Base-by-base conservation (phyloP, 768 basidiomycete genomes). In the Amanita molliuscula region DNA sequence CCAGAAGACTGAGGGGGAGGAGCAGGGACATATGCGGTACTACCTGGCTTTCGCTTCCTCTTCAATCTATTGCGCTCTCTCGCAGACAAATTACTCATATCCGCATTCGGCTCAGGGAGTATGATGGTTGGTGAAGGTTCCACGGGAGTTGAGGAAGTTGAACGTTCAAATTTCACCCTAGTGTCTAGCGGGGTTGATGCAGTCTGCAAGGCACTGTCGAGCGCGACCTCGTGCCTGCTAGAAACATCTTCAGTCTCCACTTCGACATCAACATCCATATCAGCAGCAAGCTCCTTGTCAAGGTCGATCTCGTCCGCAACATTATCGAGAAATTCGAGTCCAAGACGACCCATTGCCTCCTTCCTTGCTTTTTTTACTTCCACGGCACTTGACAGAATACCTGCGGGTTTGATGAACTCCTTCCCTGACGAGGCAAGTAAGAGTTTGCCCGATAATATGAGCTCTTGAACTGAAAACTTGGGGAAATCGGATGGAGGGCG, bases 11-110 rank as follows among this genome's bases (percentile, higher is more conserved):
- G 78, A 21, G 81, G 73, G 1, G 85, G 83, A 3, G 81, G 82
- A 1, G 84, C 78, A 10, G 82, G 75, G 13, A 92, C 89, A 57
- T 90, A 90, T 1, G 86, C 88, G 28, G 82, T 70, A 59, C 85
- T 88, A 3, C 90, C 93, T 3, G 77, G 75, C 59, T 94, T 96
- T 50, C 94, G 85, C 62, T 98, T 98, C 25, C 96, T 78, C 65
- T 99, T 99, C 28, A 98, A 70, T 42, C 94, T 79, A 62, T 96
- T 96, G 28, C 88, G 80, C 65, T 98, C 95, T 48, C 96, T 81
- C 9, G 92, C 91, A 28, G 93, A 96, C 40, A 98, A 69, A 5
- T 76, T 77, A 37, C 60, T 68, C 3, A 71, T 53, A 54, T 83
- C 80, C 10, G 67, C 54, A 37, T 81, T 77, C 20, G 70, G 59